phyloP scores from a whole-genome alignment of 2,329 filamentous ascomycete species.

The Huntiella decipiens region DNA sequence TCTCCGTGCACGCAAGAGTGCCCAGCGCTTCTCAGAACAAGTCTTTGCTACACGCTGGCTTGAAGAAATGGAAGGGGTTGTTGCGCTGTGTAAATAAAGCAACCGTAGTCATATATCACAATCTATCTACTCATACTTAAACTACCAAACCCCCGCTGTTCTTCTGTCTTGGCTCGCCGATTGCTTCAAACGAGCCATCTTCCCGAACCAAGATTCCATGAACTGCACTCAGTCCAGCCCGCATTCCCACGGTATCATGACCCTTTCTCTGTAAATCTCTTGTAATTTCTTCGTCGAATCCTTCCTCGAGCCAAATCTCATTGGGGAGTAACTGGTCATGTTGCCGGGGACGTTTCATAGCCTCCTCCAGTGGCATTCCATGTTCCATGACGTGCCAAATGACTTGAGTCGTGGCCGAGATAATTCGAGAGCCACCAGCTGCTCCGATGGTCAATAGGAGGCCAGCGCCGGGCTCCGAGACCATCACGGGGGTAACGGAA shows the following conservation, averaged over 20 bases:
- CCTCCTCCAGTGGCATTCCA: conserved; percentile 35
- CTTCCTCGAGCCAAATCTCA: conserved; percentile 44
- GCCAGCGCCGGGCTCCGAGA: conserved; percentile 38
- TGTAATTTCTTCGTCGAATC: conserved; percentile 45
- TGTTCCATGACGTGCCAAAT: conserved; percentile 55
- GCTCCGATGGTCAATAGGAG: conserved; percentile 55
- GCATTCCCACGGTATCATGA: conserved; percentile 54
- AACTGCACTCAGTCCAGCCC: conserved; percentile 43
- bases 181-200: conserved; percentile 60
- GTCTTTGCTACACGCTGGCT: conserved; percentile 71
- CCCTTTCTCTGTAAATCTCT: conserved; percentile 43
- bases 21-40: conserved; percentile 70
- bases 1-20: conserved; percentile 54
- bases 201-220: conserved; percentile 44
- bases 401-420: conserved; percentile 58
- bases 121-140: conserved; percentile 13
- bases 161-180: conserved; percentile 53
- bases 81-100: conserved; percentile 25
- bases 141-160: conserved; percentile 46
- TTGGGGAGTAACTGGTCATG: conserved; percentile 74
- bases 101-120: not conserved
- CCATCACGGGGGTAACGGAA: conserved; percentile 63
- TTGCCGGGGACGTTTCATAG: conserved; percentile 47
- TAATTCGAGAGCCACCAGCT: conserved; percentile 68
- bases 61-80: conserved; percentile 51